A percentile compares a stretch with the other conserved stretches of the same genome.
These are phyloP conservation scores for Torulaspora pretoriensis DNA, from an alignment of 1,139 yeast species.

Conservation along the genomic window DNA sequence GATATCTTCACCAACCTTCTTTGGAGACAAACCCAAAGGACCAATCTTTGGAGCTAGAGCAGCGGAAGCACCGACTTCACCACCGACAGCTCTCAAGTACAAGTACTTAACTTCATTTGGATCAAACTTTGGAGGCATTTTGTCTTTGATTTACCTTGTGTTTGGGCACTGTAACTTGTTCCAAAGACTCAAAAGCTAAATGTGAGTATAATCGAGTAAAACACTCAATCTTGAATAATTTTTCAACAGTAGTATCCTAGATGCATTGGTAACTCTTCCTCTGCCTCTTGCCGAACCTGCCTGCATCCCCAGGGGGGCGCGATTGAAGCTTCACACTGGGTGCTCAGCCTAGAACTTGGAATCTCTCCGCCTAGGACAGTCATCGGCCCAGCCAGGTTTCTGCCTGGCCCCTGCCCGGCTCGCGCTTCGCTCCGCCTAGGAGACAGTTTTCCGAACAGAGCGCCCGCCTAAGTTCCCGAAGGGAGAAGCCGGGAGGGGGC, in stretches of 20 bases:
- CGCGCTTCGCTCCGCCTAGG: slow-evolving; percentile 1
- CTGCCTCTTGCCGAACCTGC: neutral
- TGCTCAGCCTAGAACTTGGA: neutral
- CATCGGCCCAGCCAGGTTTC: neutral
- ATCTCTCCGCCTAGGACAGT: neutral
- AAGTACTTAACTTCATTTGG: slow-evolving; percentile 98
- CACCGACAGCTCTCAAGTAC: slow-evolving; percentile 99
- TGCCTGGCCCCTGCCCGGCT: neutral
- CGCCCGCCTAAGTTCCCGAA: neutral
- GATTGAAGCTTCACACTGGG: neutral
- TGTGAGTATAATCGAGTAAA: neutral
- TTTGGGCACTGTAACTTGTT: slow-evolving; percentile 16
- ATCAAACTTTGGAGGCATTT: slow-evolving; percentile 96
- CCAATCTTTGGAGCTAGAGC: slow-evolving; percentile 99
- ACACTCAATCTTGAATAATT: slow-evolving; percentile 4
- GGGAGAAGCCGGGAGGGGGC: neutral
- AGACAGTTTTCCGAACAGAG: neutral
- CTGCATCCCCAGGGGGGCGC: neutral
- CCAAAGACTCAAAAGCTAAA: slow-evolving; percentile 1
- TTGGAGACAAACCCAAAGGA: slow-evolving; percentile 99
- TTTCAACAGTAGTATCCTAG: slow-evolving; percentile 5
- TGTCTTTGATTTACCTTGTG: slow-evolving; percentile 28
- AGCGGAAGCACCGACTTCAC: slow-evolving; percentile 99
- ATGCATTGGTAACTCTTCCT: neutral
- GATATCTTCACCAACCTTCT: slow-evolving; percentile 99